Base-by-base conservation (phyloP, 1,284 basidiomycete species). In the Sporisorium graminicola region DNA sequence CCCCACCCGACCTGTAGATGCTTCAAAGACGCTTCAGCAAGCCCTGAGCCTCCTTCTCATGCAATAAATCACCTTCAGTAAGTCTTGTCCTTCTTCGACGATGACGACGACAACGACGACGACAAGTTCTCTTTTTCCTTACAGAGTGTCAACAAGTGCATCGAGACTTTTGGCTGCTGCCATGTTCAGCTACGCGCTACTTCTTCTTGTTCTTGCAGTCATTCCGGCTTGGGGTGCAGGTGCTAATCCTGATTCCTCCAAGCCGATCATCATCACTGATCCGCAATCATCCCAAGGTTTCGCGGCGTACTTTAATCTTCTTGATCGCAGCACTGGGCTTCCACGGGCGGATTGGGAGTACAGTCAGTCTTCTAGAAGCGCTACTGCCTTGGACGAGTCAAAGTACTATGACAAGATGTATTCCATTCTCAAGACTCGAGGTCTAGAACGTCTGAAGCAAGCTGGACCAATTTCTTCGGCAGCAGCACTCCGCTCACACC, bases 361-460 rank as follows among this genome's bases (percentile, higher is more conserved):
- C 22, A 10, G 5, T 5, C 29, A 10, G 5, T 10, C 10, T 5
- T 31, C 29, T 10, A 31, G 29, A 10, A 10, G 10, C 29, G 43
- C 43, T 12, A 13, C 22, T 46, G 7, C 22, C 10, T 31, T 37
- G 35, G 12, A 14, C 46, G 6, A 16, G 24, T 14, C 14, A 18
- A 2, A 27, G 3, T 47, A 18, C 26, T 47, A 27, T 3, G 24
- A 47, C 1, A 13, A 10, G 2, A 24, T 2, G 3, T 13, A 26
- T 7, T 1, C 2, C 22, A 13, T 0, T 5, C 9, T 46, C 4
- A 26, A 1, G 6, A 0, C 13, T 16, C 3, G 5, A 0, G 46
- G 43, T 24, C 2, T 20, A 8, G 2, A 13, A 13, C 24, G 13
- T 24, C 43, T 46, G 43, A 2, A 5, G 1, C 9, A 26, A 10